Evolutionary conservation across 2,329 filamentous ascomycete genomes (phyloP).

Genomic region (Mollisia scopiformis): DNA sequence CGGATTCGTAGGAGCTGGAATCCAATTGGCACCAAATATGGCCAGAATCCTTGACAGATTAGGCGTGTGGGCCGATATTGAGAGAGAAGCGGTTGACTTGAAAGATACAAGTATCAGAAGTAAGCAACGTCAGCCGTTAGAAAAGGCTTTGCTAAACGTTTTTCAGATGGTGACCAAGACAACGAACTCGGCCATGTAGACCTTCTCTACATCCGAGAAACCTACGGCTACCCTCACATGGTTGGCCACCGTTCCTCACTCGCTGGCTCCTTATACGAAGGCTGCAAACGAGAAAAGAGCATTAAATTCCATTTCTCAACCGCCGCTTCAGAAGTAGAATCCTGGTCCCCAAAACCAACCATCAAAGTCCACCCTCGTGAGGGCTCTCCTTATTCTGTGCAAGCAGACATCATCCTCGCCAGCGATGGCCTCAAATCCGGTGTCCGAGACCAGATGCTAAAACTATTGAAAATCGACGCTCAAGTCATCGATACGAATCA

Average conservation of each 20-base stretch:
- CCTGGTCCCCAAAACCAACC: slow-evolving; percentile 60
- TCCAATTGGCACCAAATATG: slow-evolving; percentile 84
- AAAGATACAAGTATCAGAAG: slow-evolving; percentile 73
- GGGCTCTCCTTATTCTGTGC: slow-evolving; percentile 52
- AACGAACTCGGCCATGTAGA: slow-evolving; percentile 71
- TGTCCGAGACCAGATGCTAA: slow-evolving; percentile 39
- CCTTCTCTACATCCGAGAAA: slow-evolving; percentile 66
- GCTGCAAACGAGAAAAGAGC: slow-evolving; percentile 63
- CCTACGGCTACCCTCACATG: slow-evolving; percentile 78
- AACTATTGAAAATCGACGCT: slow-evolving; percentile 29
- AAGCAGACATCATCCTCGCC: slow-evolving; percentile 56
- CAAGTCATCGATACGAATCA: slow-evolving; percentile 71
- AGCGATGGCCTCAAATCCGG: slow-evolving; percentile 60
- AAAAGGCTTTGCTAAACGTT: not conserved
- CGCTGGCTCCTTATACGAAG: slow-evolving; percentile 69
- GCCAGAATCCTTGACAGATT: slow-evolving; percentile 73
- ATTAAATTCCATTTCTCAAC: slow-evolving; percentile 73
- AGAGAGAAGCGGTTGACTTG: slow-evolving; percentile 69
- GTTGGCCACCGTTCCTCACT: slow-evolving; percentile 77
- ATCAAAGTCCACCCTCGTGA: slow-evolving; percentile 63
- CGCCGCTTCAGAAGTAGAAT: slow-evolving; percentile 56
- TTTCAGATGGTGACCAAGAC: slow-evolving; percentile 66
- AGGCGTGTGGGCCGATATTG: slow-evolving; percentile 73
- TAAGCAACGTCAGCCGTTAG: slow-evolving; percentile 37
- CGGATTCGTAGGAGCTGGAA: slow-evolving; percentile 83